These are phyloP conservation scores for Suillus placidus DNA, from an alignment of 768 basidiomycete species.

Conservation along the genomic window DNA sequence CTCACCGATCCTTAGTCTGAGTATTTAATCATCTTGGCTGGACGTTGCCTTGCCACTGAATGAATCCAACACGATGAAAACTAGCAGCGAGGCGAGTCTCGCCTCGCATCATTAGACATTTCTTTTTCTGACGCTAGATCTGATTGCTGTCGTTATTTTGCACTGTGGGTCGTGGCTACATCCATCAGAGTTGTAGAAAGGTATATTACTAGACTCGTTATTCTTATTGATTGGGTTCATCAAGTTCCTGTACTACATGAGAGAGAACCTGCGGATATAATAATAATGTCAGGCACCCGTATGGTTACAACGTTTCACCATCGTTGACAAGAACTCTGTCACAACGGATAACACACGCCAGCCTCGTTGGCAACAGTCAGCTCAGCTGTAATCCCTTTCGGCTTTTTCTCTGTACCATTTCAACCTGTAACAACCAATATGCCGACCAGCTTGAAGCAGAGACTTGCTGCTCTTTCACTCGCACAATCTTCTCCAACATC, in stretches of 20 bases:
- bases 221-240: background rate
- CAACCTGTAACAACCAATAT: conserved; percentile 15
- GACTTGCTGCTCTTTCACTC: conserved; percentile 63
- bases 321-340: background rate
- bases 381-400: background rate
- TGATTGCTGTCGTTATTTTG: background rate
- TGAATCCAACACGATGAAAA: background rate
- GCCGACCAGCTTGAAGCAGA: conserved; percentile 60
- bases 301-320: conserved; percentile 9
- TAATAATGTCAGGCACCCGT: background rate
- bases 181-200: background rate
- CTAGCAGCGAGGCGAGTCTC: background rate
- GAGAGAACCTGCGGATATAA: background rate
- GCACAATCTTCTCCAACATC: conserved; percentile 53
- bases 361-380: background rate
- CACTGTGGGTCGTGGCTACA: background rate
- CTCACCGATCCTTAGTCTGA: background rate
- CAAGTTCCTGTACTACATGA: background rate
- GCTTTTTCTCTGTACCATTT: conserved; percentile 1
- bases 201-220: background rate
- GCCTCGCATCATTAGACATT: background rate
- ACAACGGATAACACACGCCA: background rate
- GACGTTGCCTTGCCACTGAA: background rate
- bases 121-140: background rate
- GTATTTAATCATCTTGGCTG: background rate